phyloP scores from a whole-genome alignment of 2,329 filamentous ascomycete genomes.

The Aureobasidium namibiae region DNA sequence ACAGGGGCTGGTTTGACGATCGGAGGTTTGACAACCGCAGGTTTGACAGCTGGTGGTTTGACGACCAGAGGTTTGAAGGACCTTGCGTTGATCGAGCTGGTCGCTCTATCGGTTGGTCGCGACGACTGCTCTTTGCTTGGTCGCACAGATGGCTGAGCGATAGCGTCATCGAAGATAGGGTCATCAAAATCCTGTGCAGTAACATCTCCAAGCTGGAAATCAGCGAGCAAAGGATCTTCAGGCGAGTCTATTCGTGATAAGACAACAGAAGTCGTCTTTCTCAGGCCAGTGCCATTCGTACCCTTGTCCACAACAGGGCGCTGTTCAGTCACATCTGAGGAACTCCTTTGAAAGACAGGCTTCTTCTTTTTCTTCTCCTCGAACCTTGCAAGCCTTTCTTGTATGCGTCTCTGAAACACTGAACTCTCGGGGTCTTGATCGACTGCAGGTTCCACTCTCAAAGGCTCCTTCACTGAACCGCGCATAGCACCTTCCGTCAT shows the following conservation, averaged over 20 bases:
- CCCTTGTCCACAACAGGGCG: not conserved
- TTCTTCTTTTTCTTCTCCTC: constrained; percentile 19
- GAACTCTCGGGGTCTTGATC: constrained; percentile 13
- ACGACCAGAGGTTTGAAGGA: constrained; percentile 23
- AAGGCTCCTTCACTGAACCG: not conserved
- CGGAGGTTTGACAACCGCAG: constrained; percentile 25
- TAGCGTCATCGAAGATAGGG: not conserved
- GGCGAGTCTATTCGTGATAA: not conserved
- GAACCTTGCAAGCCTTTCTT: constrained; percentile 24
- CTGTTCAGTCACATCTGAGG: constrained; percentile 6
- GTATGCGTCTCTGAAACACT: constrained; percentile 17
- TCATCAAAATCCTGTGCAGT: not conserved
- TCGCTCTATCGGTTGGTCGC: not conserved
- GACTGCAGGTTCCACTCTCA: not conserved
- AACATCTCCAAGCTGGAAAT: not conserved
- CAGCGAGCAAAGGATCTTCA: constrained; percentile 12
- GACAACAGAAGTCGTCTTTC: not conserved
- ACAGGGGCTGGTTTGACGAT: constrained; percentile 16
- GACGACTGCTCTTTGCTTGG: not conserved
- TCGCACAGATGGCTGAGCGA: not conserved
- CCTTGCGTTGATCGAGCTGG: constrained; percentile 18
- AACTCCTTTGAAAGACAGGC: constrained; percentile 1
- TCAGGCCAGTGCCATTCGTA: not conserved
- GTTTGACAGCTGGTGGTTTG: too few species aligned
- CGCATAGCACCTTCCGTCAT: not conserved